phyloP scores from a whole-genome alignment of 148 eudicot species.

The Cornus suecica region DNA sequence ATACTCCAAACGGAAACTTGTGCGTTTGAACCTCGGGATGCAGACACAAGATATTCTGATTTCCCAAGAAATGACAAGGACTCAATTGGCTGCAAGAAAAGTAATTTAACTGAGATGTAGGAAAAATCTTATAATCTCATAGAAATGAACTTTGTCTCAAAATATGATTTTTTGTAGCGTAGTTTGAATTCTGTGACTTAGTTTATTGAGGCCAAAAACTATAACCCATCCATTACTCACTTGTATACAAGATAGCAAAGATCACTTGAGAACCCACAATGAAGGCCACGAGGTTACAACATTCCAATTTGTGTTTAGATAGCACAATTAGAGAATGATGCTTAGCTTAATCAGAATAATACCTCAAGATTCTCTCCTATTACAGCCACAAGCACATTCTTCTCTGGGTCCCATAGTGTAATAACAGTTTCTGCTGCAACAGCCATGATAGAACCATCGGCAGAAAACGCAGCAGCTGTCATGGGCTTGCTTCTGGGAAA shows the following conservation, averaged over 20 bases:
- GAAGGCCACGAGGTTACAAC: neutral
- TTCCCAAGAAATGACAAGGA: slow-evolving; percentile 73
- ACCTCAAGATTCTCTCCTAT: slow-evolving; percentile 74
- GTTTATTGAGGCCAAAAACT: neutral
- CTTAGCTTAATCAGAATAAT: slow-evolving; percentile 9
- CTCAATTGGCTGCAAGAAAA: slow-evolving; percentile 54
- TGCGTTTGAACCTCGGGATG: slow-evolving; percentile 63
- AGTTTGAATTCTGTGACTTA: neutral
- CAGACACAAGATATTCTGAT: slow-evolving; percentile 71
- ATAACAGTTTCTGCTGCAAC: slow-evolving; percentile 90
- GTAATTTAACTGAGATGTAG: too few species aligned
- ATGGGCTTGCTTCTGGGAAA: slow-evolving; percentile 68
- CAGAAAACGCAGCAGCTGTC: slow-evolving; percentile 87
- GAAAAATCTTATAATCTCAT: neutral
- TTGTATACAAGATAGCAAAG: neutral
- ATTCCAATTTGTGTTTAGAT: neutral
- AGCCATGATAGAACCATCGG: slow-evolving; percentile 89
- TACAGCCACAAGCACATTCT: slow-evolving; percentile 78
- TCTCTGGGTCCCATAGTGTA: slow-evolving; percentile 91
- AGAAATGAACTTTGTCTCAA: neutral
- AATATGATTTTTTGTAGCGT: neutral
- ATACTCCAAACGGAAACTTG: slow-evolving; percentile 69
- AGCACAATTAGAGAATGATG: neutral
- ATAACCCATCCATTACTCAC: neutral
- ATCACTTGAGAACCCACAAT: neutral